These are phyloP conservation scores for Colletotrichum graminicola DNA, from an alignment of 2,329 filamentous ascomycete species.

Conservation along the genomic window DNA sequence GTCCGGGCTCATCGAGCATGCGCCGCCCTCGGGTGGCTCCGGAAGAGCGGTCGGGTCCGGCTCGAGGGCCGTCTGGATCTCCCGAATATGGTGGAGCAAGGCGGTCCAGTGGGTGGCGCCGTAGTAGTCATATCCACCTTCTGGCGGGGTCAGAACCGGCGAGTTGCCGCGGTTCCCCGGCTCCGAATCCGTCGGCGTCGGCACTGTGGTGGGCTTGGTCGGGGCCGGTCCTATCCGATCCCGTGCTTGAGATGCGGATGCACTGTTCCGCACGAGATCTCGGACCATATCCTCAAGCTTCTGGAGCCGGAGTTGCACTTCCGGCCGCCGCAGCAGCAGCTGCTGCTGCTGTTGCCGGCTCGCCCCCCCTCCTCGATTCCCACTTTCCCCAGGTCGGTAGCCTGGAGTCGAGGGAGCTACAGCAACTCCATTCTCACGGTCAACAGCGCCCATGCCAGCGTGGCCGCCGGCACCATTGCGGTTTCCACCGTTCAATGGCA, in stretches of 20 bases:
- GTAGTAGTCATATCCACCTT: slow-evolving; percentile 47
- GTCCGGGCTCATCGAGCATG: slow-evolving; percentile 47
- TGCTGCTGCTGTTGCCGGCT: slow-evolving; percentile 17
- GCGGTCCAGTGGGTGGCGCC: slow-evolving; percentile 58
- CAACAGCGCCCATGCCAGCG: background rate
- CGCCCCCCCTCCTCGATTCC: background rate
- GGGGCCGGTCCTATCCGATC: background rate
- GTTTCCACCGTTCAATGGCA: background rate
- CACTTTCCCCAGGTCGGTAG: background rate
- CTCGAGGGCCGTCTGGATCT: slow-evolving; percentile 55
- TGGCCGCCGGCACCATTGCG: background rate
- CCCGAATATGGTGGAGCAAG: slow-evolving; percentile 57
- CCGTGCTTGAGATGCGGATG: slow-evolving; percentile 2
- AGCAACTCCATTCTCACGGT: slow-evolving; percentile 39
- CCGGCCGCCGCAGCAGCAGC: too few species aligned
- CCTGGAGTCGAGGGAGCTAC: slow-evolving; percentile 16
- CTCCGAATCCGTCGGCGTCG: slow-evolving; percentile 30
- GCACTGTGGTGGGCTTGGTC: background rate
- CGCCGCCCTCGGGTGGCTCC: slow-evolving; percentile 30
- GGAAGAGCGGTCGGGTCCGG: slow-evolving; percentile 19
- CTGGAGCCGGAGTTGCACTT: slow-evolving; percentile 55
- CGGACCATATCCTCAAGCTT: slow-evolving; percentile 58
- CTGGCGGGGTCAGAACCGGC: slow-evolving; percentile 1
- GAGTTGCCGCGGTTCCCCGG: slow-evolving; percentile 1
- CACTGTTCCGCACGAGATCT: slow-evolving; percentile 46